Conservation (phyloP, 176 grass and related monocot species). For the Ensete ventricosum region DNA sequence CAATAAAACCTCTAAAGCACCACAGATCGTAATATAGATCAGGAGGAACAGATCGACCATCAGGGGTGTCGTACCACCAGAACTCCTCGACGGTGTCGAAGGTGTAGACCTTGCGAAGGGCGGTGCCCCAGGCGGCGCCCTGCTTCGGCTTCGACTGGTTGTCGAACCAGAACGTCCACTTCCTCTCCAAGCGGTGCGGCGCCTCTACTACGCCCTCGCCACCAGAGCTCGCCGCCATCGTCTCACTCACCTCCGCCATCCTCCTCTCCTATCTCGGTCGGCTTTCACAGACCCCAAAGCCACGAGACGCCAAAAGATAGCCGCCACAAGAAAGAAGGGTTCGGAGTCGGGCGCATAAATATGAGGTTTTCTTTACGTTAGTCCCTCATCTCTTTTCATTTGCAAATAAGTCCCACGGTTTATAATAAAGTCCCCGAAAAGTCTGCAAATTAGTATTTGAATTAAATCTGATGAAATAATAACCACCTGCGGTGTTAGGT, state of each 20-base stretch:
- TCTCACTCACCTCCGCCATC: constrained; percentile 24
- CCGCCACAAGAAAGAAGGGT: too few species aligned
- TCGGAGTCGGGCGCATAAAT: too few species aligned
- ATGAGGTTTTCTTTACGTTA: too few species aligned
- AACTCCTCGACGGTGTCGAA: constrained; percentile 99
- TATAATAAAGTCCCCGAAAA: too few species aligned
- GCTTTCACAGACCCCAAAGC: background rate
- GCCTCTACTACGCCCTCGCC: constrained; percentile 10
- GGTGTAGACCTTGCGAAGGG: constrained; percentile 87
- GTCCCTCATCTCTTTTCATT: too few species aligned
- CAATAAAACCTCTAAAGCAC: background rate
- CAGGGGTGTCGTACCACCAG: constrained; percentile 47
- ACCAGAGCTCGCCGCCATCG: constrained; percentile 12
- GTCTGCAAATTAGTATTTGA: too few species aligned
- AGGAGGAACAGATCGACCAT: background rate
- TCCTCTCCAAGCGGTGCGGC: constrained; percentile 71
- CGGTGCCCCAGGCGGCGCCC: constrained; percentile 79
- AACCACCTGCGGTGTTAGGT: too few species aligned
- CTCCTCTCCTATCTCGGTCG: too few species aligned
- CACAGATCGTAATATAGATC: constrained; percentile 22
- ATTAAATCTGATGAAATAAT: too few species aligned
- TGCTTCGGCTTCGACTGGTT: constrained; percentile 89
- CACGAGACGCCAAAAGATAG: too few species aligned
- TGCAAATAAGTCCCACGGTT: too few species aligned
- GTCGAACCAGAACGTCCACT: constrained; percentile 99